Evolutionary conservation across 176 grass and related monocot genomes (phyloP), one percentile per base, ranked within the genome.

Genomic region (Aegilops longissima): DNA sequence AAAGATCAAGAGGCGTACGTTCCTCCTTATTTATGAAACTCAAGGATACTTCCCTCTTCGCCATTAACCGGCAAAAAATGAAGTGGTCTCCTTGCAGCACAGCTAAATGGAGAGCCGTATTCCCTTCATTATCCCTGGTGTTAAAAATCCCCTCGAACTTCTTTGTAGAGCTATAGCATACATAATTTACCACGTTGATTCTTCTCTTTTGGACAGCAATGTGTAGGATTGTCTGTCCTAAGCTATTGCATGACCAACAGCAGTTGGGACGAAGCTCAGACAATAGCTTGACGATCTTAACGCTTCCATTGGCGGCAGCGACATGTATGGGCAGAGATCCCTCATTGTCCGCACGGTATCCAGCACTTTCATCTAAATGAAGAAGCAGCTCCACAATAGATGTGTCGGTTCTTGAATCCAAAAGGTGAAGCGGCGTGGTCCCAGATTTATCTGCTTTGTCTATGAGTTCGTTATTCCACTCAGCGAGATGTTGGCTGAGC

Each of bases 201-300:
- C 39, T 67, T 8, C 12, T 0, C 0, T 4, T 20, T 31, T 8
- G 3, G n/a, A 82, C 39, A 34, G 79, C 79, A n/a, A 82, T 12
- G 42, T 82, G 79, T 27, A 82, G 79, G 39, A 68, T 66, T 5
- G 40, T 82, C 27, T 52, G 79, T 8, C 62, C 79, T 12, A 12
- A 20, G 3, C 2, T 12, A 42, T 68, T 34, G 42, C 39, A 14
- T 20, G 42, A 51, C 9, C 35, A 52, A 0, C 6, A 18, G 17
- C 79, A 82, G 40, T 21, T 1, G 3, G 64, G 40, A 13, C 63
- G 66, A 4, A 1, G 1, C 4, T 68, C 9, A 1, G 27, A 13
- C 6, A 81, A 35, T 3, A 13, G 12, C 14, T 21, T 20, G 40
- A 81, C 9, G 1, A 69, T n/a, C 18, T 34, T 25, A 2, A 20